Evolutionary conservation across 495 filamentous ascomycete genomes (phyloP).

Genomic region (Bryoglossum gracile): DNA sequence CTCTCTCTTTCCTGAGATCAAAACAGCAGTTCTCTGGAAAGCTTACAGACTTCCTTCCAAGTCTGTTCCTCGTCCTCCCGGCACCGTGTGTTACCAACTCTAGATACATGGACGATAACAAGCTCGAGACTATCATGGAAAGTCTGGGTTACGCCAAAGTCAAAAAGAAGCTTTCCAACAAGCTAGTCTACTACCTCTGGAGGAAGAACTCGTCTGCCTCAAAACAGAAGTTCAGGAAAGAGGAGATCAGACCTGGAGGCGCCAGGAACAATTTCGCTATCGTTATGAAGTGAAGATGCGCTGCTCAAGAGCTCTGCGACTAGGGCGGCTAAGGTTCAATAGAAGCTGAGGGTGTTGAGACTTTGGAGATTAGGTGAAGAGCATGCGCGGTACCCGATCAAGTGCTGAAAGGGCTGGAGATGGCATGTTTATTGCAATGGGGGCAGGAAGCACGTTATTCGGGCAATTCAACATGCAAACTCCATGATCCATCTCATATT

Average conservation of each 20-base stretch:
- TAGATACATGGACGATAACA: conserved; percentile 74
- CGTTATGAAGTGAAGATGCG: conserved; percentile 41
- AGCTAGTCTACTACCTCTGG: conserved; percentile 90
- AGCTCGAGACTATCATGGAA: conserved; percentile 64
- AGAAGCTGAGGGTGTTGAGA: neutral
- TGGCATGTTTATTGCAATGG: too few species aligned
- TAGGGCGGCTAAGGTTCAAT: too few species aligned
- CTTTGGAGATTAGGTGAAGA: neutral
- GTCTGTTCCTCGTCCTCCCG: conserved; percentile 85
- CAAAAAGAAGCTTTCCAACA: conserved; percentile 64
- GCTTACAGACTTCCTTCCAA: conserved; percentile 49
- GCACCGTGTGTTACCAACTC: conserved; percentile 87
- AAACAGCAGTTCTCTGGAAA: conserved; percentile 17
- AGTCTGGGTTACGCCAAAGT: conserved; percentile 63
- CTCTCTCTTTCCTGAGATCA: conserved; percentile 54
- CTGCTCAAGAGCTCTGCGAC: too few species aligned
- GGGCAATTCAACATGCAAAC: too few species aligned
- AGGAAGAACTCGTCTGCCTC: conserved; percentile 29
- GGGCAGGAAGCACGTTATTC: too few species aligned
- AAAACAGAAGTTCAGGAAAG: conserved; percentile 53
- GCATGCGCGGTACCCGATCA: conserved; percentile 19
- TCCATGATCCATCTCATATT: too few species aligned
- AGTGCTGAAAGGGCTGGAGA: conserved; percentile 26
- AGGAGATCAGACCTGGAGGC: conserved; percentile 63
- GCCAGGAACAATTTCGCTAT: conserved; percentile 87